phyloP scores from a whole-genome alignment of 257 asterid species.

The Thymus mandschuricus region DNA sequence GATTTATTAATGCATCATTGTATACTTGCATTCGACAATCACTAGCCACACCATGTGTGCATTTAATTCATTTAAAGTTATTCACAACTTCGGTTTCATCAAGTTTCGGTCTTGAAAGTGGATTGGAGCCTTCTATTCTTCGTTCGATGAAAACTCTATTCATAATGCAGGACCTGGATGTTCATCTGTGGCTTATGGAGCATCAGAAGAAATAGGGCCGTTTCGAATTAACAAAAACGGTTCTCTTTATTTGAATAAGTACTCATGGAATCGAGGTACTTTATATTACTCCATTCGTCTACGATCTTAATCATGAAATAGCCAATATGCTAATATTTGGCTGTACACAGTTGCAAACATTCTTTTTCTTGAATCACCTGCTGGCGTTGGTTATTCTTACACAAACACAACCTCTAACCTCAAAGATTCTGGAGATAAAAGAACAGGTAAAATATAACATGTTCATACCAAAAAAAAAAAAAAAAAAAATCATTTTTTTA shows the following conservation, averaged over 20 bases:
- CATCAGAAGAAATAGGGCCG: conserved; percentile 92
- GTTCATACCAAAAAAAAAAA: not conserved
- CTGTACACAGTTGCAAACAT: conserved; percentile 73
- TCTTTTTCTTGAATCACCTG: conserved; percentile 87
- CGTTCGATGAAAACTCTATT: too few relatives aligned
- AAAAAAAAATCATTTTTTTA: not conserved
- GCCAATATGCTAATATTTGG: not conserved
- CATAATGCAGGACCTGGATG: conserved; percentile 87
- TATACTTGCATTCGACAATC: conserved; percentile 20
- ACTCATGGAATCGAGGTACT: conserved; percentile 84
- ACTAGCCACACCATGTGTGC: conserved; percentile 33
- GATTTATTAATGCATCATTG: not conserved
- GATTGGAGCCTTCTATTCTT: too few relatives aligned
- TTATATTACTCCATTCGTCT: not conserved
- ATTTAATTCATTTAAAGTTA: not conserved
- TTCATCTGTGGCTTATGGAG: conserved; percentile 91
- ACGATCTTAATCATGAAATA: too few relatives aligned
- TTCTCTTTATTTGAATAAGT: conserved; percentile 65
- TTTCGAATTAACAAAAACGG: conserved; percentile 63
- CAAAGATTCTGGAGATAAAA: conserved; percentile 69
- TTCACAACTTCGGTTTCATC: too few relatives aligned
- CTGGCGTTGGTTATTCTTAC: conserved; percentile 93
- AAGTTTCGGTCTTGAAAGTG: too few relatives aligned
- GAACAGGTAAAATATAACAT: conserved; percentile 56
- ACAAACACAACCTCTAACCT: conserved; percentile 83